Evolutionary conservation across 768 basidiomycete species (phyloP), one percentile per base, ranked within the genome.

Genomic region (Termitomyces eurrhizus): DNA sequence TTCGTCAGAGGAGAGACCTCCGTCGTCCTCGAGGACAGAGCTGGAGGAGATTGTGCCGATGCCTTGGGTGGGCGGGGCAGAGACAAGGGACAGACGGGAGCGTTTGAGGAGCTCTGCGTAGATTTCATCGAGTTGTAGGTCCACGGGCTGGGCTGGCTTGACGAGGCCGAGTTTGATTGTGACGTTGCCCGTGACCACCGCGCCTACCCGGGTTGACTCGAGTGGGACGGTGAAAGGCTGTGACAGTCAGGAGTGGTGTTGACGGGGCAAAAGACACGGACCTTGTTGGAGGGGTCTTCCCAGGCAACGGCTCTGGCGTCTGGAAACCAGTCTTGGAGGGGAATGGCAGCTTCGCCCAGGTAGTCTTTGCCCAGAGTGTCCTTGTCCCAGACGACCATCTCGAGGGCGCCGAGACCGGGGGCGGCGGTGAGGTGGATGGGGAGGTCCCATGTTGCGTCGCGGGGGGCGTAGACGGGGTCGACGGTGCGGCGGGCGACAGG

Each of bases 301-400:
- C 83, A 94, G 12, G 68, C 81, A 61, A 79, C 82, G 0, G 76
- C 73, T 18, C 73, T 72, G 33, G 18, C 29, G 71, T 75, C 65
- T 14, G 61, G 57, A 59, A 95, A 97, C 93, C 93, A 96, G 37
- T 91, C 86, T 21, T 87, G 87, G n/a, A 96, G 70, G 0, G 85
- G 83, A 7, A 98, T 64, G 0, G 88, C 83, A 5, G 84, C 82
- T 73, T 99, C 96, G 16, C 97, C 97, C 16, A 99, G 80, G 71
- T 97, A 99, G 49, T 98, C 96, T 75, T 95, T 97, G 67, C 80
- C 83, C 67, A 94, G 71, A 65, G 92, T 77, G 73, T 98, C 95
- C 76, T 89, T 94, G 74, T 95, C 95, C 95, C 96, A 99, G 0
- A 95, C 80, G 13, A 97, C 87, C 37, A 93, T 77, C 73, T 98